These are phyloP conservation scores for Tephrocybe sp. DNA, from an alignment of 768 basidiomycete genomes.

Conservation along the genomic window DNA sequence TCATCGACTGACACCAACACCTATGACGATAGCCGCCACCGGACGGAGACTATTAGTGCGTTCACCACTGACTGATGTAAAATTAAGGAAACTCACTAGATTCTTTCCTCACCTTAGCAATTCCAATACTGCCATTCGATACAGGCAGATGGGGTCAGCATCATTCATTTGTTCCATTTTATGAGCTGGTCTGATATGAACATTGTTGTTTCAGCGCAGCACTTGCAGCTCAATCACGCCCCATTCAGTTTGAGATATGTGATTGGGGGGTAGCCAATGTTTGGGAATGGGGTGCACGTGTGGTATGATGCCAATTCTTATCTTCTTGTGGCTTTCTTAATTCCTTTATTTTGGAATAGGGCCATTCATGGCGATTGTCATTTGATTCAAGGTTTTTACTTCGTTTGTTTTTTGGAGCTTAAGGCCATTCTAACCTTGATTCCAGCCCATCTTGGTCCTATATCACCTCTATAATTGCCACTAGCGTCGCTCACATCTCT, in stretches of 20 bases:
- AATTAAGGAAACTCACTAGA: not conserved
- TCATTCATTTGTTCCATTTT: not conserved
- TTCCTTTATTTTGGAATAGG: slow-evolving; percentile 25
- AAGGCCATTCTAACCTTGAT: slow-evolving; percentile 17
- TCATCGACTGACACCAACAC: slow-evolving; percentile 15
- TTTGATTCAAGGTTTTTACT: slow-evolving; percentile 37
- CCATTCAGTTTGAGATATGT: slow-evolving; percentile 50
- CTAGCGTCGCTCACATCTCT: slow-evolving; percentile 39
- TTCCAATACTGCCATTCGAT: slow-evolving; percentile 57
- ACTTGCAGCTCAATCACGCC: slow-evolving; percentile 39
- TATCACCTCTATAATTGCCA: slow-evolving; percentile 43
- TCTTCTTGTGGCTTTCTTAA: not conserved
- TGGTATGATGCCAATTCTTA: slow-evolving; percentile 32
- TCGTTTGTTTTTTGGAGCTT: not conserved
- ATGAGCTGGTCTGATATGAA: too few species aligned
- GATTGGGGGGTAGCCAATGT: slow-evolving; percentile 55
- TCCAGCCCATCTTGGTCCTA: slow-evolving; percentile 42
- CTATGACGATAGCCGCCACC: slow-evolving; percentile 28
- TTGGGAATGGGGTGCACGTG: slow-evolving; percentile 57
- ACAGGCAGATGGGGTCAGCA: slow-evolving; percentile 55
- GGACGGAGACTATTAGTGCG: slow-evolving; percentile 48
- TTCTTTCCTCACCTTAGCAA: slow-evolving; percentile 30
- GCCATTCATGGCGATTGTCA: slow-evolving; percentile 56
- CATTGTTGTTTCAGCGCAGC: slow-evolving; percentile 34
- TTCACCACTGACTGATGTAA: too few species aligned